Conservation (phyloP, 164 flowering plant species). For the Annona squamosa region DNA sequence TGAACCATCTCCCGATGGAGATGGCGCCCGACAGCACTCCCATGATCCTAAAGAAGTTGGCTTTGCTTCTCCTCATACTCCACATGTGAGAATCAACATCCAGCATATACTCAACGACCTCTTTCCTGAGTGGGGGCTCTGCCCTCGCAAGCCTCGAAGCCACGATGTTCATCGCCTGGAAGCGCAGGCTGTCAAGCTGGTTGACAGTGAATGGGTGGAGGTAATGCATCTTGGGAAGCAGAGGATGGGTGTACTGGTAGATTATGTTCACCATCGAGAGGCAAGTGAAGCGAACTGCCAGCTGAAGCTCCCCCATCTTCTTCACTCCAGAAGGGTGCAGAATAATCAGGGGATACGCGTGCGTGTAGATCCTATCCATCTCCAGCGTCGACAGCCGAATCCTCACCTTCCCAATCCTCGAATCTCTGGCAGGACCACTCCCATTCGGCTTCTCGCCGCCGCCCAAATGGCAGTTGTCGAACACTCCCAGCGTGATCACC, state of each 20-base stretch:
- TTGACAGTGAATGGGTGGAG: constrained; percentile 46
- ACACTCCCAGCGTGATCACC: constrained; percentile 47
- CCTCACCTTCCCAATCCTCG: constrained; percentile 45
- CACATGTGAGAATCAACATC: constrained; percentile 54
- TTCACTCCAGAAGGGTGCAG: constrained; percentile 49
- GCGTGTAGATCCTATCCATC: constrained; percentile 37
- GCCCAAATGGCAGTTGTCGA: constrained; percentile 41
- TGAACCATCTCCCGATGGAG: constrained; percentile 32
- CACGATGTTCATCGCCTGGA: constrained; percentile 51
- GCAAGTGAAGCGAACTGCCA: constrained; percentile 45
- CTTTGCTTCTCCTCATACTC: constrained; percentile 65
- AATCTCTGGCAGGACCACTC: constrained; percentile 22
- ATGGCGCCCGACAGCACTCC: constrained; percentile 35
- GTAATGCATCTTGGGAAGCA: constrained; percentile 56
- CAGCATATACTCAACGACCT: constrained; percentile 57
- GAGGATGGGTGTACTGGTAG: constrained; percentile 35
- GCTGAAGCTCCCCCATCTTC: constrained; percentile 53
- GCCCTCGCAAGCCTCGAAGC: constrained; percentile 43
- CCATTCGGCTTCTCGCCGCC: constrained; percentile 12
- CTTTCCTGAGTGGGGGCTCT: constrained; percentile 51
- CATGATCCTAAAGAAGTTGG: constrained; percentile 52
- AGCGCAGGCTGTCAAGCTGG: constrained; percentile 40
- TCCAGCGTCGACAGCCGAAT: constrained; percentile 45
- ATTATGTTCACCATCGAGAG: constrained; percentile 37
- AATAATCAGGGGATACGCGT: constrained; percentile 49